Base-by-base conservation (phyloP, 306 rosid genomes). In the Rosa multiflora region DNA sequence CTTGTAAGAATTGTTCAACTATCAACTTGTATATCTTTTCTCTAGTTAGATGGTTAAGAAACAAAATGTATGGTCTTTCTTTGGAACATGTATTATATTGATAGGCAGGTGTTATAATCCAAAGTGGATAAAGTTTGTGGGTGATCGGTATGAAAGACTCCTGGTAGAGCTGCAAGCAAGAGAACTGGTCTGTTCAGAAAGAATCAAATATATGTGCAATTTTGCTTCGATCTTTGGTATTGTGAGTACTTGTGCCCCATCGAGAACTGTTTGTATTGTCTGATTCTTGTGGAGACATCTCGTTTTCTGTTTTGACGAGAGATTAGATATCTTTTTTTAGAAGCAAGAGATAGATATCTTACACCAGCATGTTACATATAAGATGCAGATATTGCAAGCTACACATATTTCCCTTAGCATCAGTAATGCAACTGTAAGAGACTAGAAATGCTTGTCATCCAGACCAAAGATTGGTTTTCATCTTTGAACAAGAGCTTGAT, bases 401-500 rank as follows among this genome's bases (percentile, higher is more conserved):
- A 0, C 13, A 3, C 15, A 17, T 62, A 12, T 43, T 55, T 56
- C 11, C n/a, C n/a, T 10, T 17, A 32, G 37, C 21, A 43, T 79
- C 39, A 81, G 10, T 20, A 47, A 8, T 61, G 80, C 80, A 26
- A 68, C 58, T 76, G 72, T 49, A 81, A 59, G 72, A 69, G 80
- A 76, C 23, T 81, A 61, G 67, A 70, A 76, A 81, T 81, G 67
- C 70, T 63, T 59, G 80, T 46, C 3, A 48, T 76, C 84, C 80
- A 69, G 73, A 59, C 55, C 26, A 70, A 23, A 18, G 76, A 46
- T 70, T 81, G 67, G 15, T 59, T 81, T 68, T 59, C 76, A 48
- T 80, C 84, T 59, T 75, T 76, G 56, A 76, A 81, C 52, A 62
- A 62, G 72, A 76, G 76, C 80, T 70, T 76, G 47, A 47, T 81